Percentiles rank a stretch among this genome's conserved stretches.
Evolutionary conservation across 2,329 filamentous ascomycete genomes (phyloP).

Genomic region (Teratosphaeria zuluensis): DNA sequence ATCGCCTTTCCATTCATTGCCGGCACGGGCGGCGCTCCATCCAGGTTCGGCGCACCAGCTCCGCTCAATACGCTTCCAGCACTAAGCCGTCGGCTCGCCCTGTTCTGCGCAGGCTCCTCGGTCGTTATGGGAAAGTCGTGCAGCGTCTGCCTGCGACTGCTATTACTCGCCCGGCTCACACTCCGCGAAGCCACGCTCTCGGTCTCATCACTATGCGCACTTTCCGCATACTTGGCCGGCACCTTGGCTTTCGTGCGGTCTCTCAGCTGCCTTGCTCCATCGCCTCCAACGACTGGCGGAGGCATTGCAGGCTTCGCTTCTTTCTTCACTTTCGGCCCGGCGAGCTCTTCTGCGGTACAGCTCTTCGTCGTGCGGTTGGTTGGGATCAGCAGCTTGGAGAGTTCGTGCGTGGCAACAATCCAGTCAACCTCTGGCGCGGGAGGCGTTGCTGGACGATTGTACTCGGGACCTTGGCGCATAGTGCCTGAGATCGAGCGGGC

Average conservation of each 20-base stretch:
- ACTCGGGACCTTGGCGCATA: constrained; percentile 23
- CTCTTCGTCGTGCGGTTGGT: constrained; percentile 64
- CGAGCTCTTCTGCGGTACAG: constrained; percentile 67
- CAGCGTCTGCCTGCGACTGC: constrained; percentile 28
- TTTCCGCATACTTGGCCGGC: constrained; percentile 12
- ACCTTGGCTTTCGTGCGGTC: constrained; percentile 15
- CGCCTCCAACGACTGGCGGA: background rate
- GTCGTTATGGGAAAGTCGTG: constrained; percentile 22
- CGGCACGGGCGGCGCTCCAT: constrained; percentile 14
- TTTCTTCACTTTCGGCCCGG: constrained; percentile 41
- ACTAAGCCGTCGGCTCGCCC: constrained; percentile 24
- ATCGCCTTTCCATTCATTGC: constrained; percentile 6
- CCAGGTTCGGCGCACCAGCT: constrained; percentile 7
- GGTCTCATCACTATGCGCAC: constrained; percentile 17
- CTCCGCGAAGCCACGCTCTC: constrained; percentile 14
- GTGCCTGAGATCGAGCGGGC: constrained; percentile 54
- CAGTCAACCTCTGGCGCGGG: constrained; percentile 77
- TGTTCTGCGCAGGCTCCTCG: constrained; percentile 7
- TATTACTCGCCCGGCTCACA: constrained; percentile 7
- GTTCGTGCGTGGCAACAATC: constrained; percentile 71
- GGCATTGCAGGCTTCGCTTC: constrained; percentile 53
- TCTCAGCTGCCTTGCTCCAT: constrained; percentile 51
- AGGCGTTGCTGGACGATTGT: constrained; percentile 40
- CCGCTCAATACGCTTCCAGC: constrained; percentile 20
- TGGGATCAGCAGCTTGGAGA: constrained; percentile 75